Conservation (phyloP, 2,329 filamentous ascomycete species). For the Diplodia corticola region DNA sequence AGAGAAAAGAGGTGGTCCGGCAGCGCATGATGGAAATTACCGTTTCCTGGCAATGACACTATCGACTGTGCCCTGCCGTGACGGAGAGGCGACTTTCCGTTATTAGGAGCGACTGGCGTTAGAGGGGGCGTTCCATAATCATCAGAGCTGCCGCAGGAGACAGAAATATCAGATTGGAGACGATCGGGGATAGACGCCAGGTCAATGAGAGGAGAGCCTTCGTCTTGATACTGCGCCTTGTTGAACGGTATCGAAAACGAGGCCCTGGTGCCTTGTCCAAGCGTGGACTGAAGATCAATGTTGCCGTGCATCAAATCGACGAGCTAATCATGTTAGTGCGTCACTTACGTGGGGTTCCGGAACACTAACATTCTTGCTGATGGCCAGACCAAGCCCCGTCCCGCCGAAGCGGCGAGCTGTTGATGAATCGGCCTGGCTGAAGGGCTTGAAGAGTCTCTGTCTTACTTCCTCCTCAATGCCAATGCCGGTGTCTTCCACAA, state of each 20-base stretch:
- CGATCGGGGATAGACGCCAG: conserved; percentile 67
- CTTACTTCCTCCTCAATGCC: conserved; percentile 77
- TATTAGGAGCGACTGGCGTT: conserved; percentile 33
- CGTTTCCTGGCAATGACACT: background rate
- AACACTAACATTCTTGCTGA: conserved; percentile 68
- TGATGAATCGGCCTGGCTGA: conserved; percentile 78
- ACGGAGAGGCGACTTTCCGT: conserved; percentile 8
- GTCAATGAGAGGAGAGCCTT: conserved; percentile 57
- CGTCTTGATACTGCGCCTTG: conserved; percentile 60
- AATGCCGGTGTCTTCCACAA: conserved; percentile 75
- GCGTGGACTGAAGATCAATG: conserved; percentile 68
- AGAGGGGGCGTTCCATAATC: conserved; percentile 50
- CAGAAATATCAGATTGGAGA: conserved; percentile 56
- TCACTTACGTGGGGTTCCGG: background rate
- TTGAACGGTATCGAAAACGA: conserved; percentile 77
- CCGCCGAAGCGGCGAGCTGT: conserved; percentile 78
- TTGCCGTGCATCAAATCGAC: conserved; percentile 76
- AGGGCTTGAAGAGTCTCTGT: conserved; percentile 73
- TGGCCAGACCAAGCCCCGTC: conserved; percentile 75
- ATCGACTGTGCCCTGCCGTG: conserved; percentile 16
- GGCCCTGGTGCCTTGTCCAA: conserved; percentile 70
- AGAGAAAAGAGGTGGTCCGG: conserved; percentile 48
- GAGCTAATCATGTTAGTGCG: conserved; percentile 41
- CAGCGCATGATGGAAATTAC: conserved; percentile 28
- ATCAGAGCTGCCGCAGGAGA: conserved; percentile 69